These are phyloP conservation scores for Lomentospora prolificans DNA, from an alignment of 2,329 filamentous ascomycete genomes.

Conservation along the genomic window DNA sequence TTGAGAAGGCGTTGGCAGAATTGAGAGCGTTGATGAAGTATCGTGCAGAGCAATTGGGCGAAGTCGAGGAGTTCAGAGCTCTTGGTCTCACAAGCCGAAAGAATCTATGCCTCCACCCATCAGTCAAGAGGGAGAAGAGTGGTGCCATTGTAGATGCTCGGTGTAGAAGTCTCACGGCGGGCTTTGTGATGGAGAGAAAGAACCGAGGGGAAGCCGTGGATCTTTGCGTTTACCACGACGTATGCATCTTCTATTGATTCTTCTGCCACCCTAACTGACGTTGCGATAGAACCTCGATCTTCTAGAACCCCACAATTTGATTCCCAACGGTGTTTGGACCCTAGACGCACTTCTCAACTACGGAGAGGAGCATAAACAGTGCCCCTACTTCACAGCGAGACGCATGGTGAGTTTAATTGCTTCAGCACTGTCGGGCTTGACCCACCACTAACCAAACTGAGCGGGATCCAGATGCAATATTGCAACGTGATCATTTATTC, in stretches of 20 bases:
- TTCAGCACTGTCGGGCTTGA: neutral
- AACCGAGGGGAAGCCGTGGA: slow-evolving; percentile 91
- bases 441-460: neutral
- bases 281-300: slow-evolving; percentile 70
- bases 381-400: slow-evolving; percentile 90
- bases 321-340: slow-evolving; percentile 93
- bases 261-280: slow-evolving; percentile 12
- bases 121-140: slow-evolving; percentile 93
- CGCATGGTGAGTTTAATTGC: slow-evolving; percentile 61
- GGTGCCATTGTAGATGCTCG: slow-evolving; percentile 89
- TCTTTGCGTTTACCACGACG: slow-evolving; percentile 90
- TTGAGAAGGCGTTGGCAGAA: slow-evolving; percentile 92
- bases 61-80: slow-evolving; percentile 85
- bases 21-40: slow-evolving; percentile 93
- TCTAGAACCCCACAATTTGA: slow-evolving; percentile 86
- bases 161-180: slow-evolving; percentile 88
- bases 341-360: slow-evolving; percentile 82
- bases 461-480: slow-evolving; percentile 72
- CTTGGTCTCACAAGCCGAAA: slow-evolving; percentile 92
- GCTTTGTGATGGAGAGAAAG: slow-evolving; percentile 97
- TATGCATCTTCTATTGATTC: slow-evolving; percentile 25
- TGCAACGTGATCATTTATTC: slow-evolving; percentile 99
- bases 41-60: slow-evolving; percentile 76
- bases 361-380: slow-evolving; percentile 92
- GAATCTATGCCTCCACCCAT: slow-evolving; percentile 92